Evolutionary conservation across 208 protist species (phyloP), one percentile per base, ranked within the genome.

Genomic region (Polymyxa betae): DNA sequence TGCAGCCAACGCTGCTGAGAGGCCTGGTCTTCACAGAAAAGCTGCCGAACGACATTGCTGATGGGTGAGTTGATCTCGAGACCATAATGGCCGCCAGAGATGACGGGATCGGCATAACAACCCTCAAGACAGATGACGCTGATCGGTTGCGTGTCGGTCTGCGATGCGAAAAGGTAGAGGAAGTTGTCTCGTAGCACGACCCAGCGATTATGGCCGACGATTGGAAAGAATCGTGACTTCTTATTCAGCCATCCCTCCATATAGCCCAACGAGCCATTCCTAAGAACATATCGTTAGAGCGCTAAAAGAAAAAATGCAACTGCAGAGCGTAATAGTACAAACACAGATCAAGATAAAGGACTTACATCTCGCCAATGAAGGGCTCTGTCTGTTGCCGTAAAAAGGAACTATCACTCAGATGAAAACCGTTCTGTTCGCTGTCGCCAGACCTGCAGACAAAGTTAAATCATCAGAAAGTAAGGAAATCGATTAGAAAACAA

Each of bases 191-290:
- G 10, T 32, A 90, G 29, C n/a, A 90, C 45, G 40, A 89, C 89
- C 89, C 89, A 90, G 32, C 89, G 72, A 60, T 60, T 24, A 60
- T 24, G 12, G 49, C 24, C 24, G 5, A 5, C 12, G 40, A 82
- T n/a, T n/a, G 5, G 5, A n/a, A 82, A 82, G 16, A 82, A 38
- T 5, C 16, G 16, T 12, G 16, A 5, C n/a, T 5, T 40, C n/a
- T 82, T 82, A n/a, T 82, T 38, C 72, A 82, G 72, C 72, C 72
- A 82, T 43, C 72, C 72, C 40, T 82, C 72, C 72, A 82, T 82
- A 35, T 82, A 43, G 35, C 35, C 49, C n/a, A n/a, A n/a, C n/a
- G n/a, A n/a, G n/a, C n/a, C n/a, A n/a, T n/a, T n/a, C n/a, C n/a
- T n/a, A n/a, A n/a, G n/a, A n/a, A n/a, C n/a, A n/a, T n/a, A n/a